Evolutionary conservation across 345 rosid species (phyloP), one percentile per base, ranked within the genome.

Genomic region (Syzygium aqueum): DNA sequence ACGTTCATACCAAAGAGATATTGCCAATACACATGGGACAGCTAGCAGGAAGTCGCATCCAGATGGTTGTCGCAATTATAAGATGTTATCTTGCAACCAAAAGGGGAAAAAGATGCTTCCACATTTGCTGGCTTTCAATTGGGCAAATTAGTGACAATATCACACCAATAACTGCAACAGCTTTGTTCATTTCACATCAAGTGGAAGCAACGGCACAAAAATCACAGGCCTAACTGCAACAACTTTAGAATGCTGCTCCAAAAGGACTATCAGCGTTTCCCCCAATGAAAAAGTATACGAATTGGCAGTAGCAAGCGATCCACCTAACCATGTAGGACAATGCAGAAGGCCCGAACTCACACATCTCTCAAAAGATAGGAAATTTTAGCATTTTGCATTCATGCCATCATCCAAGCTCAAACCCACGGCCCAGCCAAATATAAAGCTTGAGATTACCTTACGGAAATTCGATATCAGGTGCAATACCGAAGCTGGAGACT

Each of bases 391-490:
- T 10, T 37, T 37, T 73, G 80, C 80, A 37, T 73, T 10, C 49
- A 73, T 37, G 82, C 82, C 21, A 14, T 73, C 11, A 19, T 73
- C 82, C 49, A 40, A 73, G 49, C 82, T 73, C 53, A 19, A 86
- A 25, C 46, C 28, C 11, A 37, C 54, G n/a, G 27, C 84, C 78
- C 78, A 73, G 33, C 14, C 25, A 87, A 84, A 84, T 84, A 53
- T 73, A 46, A 65, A 85, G 67, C 89, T 65, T 53, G 46, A 43
- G 53, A 17, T 51, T 51, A 94, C 97, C 97, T 96, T 96, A 85
- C 99, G 94, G 88, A 97, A 97, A 91, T 95, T 96, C 73, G 99
- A 94, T 61, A 94, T 50, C 78, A 97, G 94, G 90, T 97, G 99
- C 6, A 95, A 93, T 37, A 97, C 99, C 0, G 99, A 95, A 63